These are phyloP conservation scores for Kodamaea lidongshanica DNA, from an alignment of 805 yeast genomes.

Conservation along the genomic window DNA sequence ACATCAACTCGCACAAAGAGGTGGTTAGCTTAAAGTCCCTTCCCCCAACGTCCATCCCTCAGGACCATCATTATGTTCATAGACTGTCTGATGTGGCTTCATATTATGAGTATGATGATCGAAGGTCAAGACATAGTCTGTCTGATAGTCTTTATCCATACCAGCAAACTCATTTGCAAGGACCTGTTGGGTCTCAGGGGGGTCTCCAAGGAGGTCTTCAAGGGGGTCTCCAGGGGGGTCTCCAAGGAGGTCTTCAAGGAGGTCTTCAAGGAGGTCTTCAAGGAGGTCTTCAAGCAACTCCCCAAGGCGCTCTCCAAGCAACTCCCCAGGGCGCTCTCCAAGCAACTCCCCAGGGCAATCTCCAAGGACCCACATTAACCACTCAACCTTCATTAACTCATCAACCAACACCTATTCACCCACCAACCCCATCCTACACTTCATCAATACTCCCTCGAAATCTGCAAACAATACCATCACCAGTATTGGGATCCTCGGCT, in stretches of 20 bases:
- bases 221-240: constrained; percentile 10
- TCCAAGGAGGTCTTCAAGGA: constrained; percentile 13
- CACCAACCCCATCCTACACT: too few relatives aligned
- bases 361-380: too few relatives aligned
- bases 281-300: constrained; percentile 12
- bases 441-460: too few relatives aligned
- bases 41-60: constrained; percentile 19
- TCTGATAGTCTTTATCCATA: constrained; percentile 5
- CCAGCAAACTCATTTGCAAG: too few relatives aligned
- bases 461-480: too few relatives aligned
- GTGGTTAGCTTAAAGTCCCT: constrained; percentile 30
- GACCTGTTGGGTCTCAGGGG: constrained; percentile 6
- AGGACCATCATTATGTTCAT: constrained; percentile 12
- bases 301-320: constrained; percentile 4
- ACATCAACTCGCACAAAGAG: constrained; percentile 33
- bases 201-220: constrained; percentile 10
- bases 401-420: too few relatives aligned
- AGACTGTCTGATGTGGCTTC: constrained; percentile 6
- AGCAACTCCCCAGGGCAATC: too few relatives aligned
- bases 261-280: constrained; percentile 9
- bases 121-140: constrained; percentile 5
- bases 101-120: constrained; percentile 4
- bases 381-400: too few relatives aligned
- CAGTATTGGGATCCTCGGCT: too few relatives aligned
- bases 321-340: neutral